phyloP scores from a whole-genome alignment of 208 protist genomes.

The Trypanosoma platydactyli region DNA sequence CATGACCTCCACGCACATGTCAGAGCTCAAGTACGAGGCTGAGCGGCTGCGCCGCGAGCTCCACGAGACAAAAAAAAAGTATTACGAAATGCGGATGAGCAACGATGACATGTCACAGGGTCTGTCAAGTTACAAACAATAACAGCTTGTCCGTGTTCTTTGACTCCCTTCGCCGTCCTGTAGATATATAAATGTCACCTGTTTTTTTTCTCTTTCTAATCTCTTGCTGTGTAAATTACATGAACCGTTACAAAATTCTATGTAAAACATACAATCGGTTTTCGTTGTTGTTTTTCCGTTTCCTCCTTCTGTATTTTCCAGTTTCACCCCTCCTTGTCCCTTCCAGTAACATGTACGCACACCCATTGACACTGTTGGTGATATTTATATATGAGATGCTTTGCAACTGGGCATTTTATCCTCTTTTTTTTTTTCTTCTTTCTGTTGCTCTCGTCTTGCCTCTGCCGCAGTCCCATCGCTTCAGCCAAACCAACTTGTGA shows the following conservation, averaged over 20 bases:
- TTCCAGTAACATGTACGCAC: too few species aligned
- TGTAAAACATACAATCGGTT: constrained; percentile 14
- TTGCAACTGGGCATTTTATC: too few species aligned
- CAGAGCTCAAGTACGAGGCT: constrained; percentile 94
- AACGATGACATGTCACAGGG: constrained; percentile 45
- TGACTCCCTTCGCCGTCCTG: not conserved
- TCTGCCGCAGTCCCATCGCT: too few species aligned
- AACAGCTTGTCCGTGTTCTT: not conserved
- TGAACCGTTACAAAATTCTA: too few species aligned
- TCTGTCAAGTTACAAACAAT: not conserved
- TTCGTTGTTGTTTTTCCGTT: constrained; percentile 19
- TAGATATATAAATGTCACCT: constrained; percentile 3
- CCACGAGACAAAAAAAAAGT: constrained; percentile 94
- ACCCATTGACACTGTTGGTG: too few species aligned
- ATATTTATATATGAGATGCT: too few species aligned
- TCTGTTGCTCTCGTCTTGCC: too few species aligned
- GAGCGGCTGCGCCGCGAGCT: constrained; percentile 91
- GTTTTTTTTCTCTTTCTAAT: too few species aligned
- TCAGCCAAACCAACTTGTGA: constrained; percentile 22
- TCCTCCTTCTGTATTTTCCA: too few species aligned
- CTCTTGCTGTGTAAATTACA: too few species aligned
- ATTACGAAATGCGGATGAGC: constrained; percentile 92
- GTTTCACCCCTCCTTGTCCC: too few species aligned
- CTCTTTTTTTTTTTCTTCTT: constrained; percentile 33
- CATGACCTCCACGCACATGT: constrained; percentile 81